Base-by-base conservation (phyloP, 495 filamentous ascomycete genomes). In the Apodospora peruviana region DNA sequence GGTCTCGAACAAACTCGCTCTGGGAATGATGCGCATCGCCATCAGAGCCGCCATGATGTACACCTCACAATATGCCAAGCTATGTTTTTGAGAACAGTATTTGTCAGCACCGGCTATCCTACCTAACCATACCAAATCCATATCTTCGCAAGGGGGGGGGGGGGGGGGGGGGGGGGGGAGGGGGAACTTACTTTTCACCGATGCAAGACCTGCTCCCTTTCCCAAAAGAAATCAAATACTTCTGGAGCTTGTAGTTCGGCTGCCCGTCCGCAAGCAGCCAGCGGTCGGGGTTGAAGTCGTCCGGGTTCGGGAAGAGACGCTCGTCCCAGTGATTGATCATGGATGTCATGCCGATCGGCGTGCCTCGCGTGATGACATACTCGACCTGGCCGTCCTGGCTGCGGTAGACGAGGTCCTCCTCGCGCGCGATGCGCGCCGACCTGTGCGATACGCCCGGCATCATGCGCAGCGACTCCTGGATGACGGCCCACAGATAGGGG, bases 191-290 rank as follows among this genome's bases (percentile, higher is more conserved):
- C 67, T 75, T 72, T 32, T 76, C 77, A 1, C 75, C 79, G 22
- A 83, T 51, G 45, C 78, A 82, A 18, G 58, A 56, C 35, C 79
- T 51, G 1, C 59, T 65, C 2, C 79, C 76, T 53, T 70, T 73
- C 17, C 61, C 68, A 45, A 81, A 81, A 0, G 72, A 49, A 2
- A 76, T 59, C 43, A 80, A 41, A 40, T 77, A 74, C 39, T 65
- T 69, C 16, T 74, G 68, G 24, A 78, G 59, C 12, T 57, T 50
- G 22, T 65, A 47, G n/a, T 59, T 61, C 18, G 48, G 51, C 52
- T 49, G 18, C 21, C 45, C 48, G 11, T 57, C 50, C 7, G 56
- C 50, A 18, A 78, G 56, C 19, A 78, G 56, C 74, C 75, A 83
- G 19, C 79, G 68, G 17, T 76, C 68, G 0, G 80, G 79, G 12